Percentiles rank a stretch among this genome's conserved stretches.
phyloP scores from a whole-genome alignment of 352 stramenopile genomes.

The Globisporangium barbulae region DNA sequence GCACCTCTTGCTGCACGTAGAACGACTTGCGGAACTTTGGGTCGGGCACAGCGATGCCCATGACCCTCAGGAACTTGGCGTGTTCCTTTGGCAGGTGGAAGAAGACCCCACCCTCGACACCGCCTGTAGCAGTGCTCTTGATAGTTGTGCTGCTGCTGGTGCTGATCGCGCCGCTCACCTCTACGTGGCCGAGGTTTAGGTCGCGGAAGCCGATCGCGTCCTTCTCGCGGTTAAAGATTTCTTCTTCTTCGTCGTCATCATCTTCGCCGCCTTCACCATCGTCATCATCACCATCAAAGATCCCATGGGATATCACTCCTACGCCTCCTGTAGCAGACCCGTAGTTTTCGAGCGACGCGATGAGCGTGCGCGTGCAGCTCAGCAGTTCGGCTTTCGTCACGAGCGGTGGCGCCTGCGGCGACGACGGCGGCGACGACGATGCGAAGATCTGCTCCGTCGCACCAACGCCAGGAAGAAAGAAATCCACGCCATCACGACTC shows the following conservation, averaged over 20 bases:
- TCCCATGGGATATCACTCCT: background rate
- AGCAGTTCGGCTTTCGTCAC: conserved; percentile 23
- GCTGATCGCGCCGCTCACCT: background rate
- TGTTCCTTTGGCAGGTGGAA: conserved; percentile 36
- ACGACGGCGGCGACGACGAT: background rate
- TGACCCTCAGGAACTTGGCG: conserved; percentile 18
- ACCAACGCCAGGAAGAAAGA: conserved; percentile 6
- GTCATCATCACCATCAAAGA: conserved; percentile 21
- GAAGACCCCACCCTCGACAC: conserved; percentile 35
- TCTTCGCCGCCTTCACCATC: conserved; percentile 18
- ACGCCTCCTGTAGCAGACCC: conserved; percentile 13
- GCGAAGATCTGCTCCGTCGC: conserved; percentile 1
- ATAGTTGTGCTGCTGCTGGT: background rate
- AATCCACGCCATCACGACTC: conserved; percentile 29
- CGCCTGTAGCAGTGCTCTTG: background rate
- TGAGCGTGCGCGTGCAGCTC: conserved; percentile 21
- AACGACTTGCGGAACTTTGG: conserved; percentile 27
- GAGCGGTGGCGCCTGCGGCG: conserved; percentile 6
- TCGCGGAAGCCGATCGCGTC: conserved; percentile 36
- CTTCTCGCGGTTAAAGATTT: conserved; percentile 69
- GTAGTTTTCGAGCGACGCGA: conserved; percentile 18
- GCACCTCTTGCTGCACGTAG: conserved; percentile 43
- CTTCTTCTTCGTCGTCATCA: conserved; percentile 56
- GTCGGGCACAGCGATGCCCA: conserved; percentile 50
- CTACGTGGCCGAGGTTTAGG: conserved; percentile 16